Evolutionary conservation across 2,329 filamentous ascomycete species (phyloP), one percentile per base, ranked within the genome.

Genomic region (Pestalotiopsis sp.): DNA sequence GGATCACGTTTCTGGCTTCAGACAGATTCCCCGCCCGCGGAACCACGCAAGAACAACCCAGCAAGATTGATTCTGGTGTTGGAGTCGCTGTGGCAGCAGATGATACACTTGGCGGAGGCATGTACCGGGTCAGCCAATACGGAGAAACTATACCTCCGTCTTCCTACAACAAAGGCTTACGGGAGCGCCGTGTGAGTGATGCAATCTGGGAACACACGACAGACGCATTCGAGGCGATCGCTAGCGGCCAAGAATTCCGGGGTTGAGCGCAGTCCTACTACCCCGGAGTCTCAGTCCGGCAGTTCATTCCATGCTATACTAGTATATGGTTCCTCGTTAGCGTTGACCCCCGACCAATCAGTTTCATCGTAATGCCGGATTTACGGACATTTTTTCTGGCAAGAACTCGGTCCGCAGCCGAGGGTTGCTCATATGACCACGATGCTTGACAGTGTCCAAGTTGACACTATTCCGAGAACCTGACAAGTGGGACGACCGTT

Each of bases 221-320:
- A 6, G 61, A 20, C 14, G 64, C 57, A 11, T 68, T 66, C 41
- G 67, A 66, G 38, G 41, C 25, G 17, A 66, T 68, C 27, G 58
- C 64, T 9, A 25, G 25, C 5, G 63, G 63, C 4, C 5, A 58
- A 9, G 27, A 13, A 2, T 68, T 68, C 38, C 27, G 38, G 3
- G 67, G 57, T 39, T 68, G 25, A 61, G 17, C 12, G n/a, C 20
- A 36, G 7, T 36, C 7, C 31, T 2, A 36, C 9, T 36, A 36
- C 31, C 31, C 31, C 31, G 31, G 31, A 36, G 31, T 36, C 31
- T 36, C 31, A 36, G 31, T 36, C 31, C 31, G 31, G 31, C 31
- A 36, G 31, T 36, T 36, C 31, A 9, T 36, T 9, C 31, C 2
- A 36, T 36, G 31, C 31, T 36, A 36, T 36, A 36, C 31, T 36